Conservation (phyloP, 2,329 filamentous ascomycete genomes). For the Diaporthe humulicola region DNA sequence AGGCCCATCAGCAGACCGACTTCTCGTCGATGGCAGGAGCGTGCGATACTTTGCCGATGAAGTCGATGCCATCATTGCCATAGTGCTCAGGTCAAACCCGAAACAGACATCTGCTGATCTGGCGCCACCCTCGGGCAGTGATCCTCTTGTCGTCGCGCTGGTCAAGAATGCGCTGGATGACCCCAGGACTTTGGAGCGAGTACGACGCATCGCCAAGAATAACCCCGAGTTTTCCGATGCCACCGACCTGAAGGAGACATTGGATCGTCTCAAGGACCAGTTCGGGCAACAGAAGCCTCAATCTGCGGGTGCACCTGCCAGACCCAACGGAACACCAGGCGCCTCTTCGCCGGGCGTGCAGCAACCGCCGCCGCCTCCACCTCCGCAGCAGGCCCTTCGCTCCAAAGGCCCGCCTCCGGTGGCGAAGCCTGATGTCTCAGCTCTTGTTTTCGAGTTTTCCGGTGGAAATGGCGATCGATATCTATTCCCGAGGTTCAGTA, state of each 20-base stretch:
- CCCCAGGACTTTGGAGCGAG: conserved; percentile 60
- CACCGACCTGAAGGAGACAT: conserved; percentile 64
- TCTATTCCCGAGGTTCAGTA: conserved; percentile 82
- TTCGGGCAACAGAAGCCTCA: conserved; percentile 53
- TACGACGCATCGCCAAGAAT: conserved; percentile 66
- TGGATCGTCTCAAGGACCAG: conserved; percentile 62
- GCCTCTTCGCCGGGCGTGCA: conserved; percentile 33
- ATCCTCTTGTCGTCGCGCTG: conserved; percentile 68
- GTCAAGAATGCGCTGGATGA: conserved; percentile 71
- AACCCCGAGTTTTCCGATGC: conserved; percentile 66
- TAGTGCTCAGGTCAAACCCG: conserved; percentile 71
- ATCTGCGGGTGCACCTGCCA: conserved; percentile 39
- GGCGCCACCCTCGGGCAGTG: conserved; percentile 65
- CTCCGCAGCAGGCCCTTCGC: conserved; percentile 66
- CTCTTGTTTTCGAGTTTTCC: conserved; percentile 78
- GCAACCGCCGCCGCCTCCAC: conserved; percentile 37
- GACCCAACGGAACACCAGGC: conserved; percentile 40
- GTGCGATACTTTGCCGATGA: conserved; percentile 73
- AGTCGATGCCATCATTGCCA: conserved; percentile 69
- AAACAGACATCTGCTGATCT: conserved; percentile 67
- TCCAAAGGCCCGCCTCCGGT: conserved; percentile 71
- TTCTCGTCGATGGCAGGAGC: conserved; percentile 67
- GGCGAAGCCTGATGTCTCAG: conserved; percentile 71
- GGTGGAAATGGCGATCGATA: conserved; percentile 80
- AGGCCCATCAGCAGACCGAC: conserved; percentile 66